Base-by-base conservation (phyloP, 163 green algal genomes). In the Coccomyxa subellipsoidea region DNA sequence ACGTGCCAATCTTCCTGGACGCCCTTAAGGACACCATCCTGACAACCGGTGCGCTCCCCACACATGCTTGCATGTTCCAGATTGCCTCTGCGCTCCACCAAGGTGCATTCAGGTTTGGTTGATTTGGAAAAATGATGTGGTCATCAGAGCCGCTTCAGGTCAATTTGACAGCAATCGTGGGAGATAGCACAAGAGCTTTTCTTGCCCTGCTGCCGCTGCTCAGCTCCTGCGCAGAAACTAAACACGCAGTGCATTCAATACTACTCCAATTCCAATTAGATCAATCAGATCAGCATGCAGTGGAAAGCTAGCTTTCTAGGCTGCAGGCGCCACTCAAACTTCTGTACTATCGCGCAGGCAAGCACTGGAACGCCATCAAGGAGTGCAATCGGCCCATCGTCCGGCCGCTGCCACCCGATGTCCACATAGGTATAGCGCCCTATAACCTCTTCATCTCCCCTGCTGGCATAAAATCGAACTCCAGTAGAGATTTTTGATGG, bases 311-410 rank as follows among this genome's bases (percentile, higher is more conserved):
- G 0, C 47, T 59, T 59, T 59, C 15, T 18, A 59, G 47, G 47
- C 47, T 59, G 47, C 23, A n/a, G n/a, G n/a, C n/a, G n/a, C n/a
- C n/a, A n/a, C 3, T 5, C 4, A 4, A 4, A 73, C 2, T 73
- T 32, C 27, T 73, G 76, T 54, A 15, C 32, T n/a, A 32, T 36
- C 25, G 76, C 66, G 81, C 91, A 85, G 93, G 95, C 47, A 98
- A 97, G 87, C 98, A 98, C 87, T 81, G 98, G 54, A 98, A 98
- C 85, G 90, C 94, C 18, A 93, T 98, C 35, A 88, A 89, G 6
- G 90, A 96, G 84, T 96, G 92, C 83, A 90, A 90, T 7, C 77
- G 86, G 38, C 32, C 83, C 27, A 87, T 92, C 54, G 79, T 85
- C 10, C 77, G 82, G n/a, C 85, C 89, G 10, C 71, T 91, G 36